Percentiles rank a stretch among this genome's conserved stretches.
Evolutionary conservation across 1,284 basidiomycete species (phyloP).

Genomic region (Xanthoconium separans): DNA sequence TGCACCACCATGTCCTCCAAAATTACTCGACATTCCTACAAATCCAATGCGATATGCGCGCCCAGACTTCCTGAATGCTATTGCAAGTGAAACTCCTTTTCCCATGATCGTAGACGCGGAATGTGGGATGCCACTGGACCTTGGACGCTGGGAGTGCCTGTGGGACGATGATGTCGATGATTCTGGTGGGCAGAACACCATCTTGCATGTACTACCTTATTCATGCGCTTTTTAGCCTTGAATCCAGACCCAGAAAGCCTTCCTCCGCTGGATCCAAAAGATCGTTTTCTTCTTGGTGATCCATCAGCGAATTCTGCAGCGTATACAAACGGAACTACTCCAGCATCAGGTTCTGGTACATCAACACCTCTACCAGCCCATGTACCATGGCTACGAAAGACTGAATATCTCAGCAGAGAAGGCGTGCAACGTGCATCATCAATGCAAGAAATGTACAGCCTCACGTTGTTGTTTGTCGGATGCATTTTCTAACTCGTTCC

Average conservation of each 20-base stretch:
- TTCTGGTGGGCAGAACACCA: constrained; percentile 46
- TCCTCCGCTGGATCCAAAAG: constrained; percentile 69
- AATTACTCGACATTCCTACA: constrained; percentile 86
- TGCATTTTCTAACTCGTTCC: not conserved
- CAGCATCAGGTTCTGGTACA: constrained; percentile 33
- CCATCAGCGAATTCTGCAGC: constrained; percentile 45
- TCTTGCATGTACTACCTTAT: constrained; percentile 1
- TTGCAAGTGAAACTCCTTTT: constrained; percentile 77
- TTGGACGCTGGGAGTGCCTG: constrained; percentile 77
- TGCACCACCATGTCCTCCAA: constrained; percentile 92
- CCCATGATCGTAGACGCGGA: constrained; percentile 96
- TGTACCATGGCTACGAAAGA: constrained; percentile 88
- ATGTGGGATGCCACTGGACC: constrained; percentile 90
- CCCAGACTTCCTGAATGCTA: constrained; percentile 77
- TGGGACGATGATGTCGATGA: constrained; percentile 80
- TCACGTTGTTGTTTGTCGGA: not conserved
- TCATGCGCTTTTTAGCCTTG: constrained; percentile 43
- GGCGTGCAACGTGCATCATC: constrained; percentile 46
- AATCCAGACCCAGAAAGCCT: constrained; percentile 65
- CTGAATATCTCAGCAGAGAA: constrained; percentile 80
- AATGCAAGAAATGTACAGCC: constrained; percentile 57
- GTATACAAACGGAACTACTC: constrained; percentile 42
- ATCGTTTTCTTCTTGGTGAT: constrained; percentile 67
- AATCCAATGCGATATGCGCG: constrained; percentile 82
- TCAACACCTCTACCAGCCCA: constrained; percentile 52